Evolutionary conservation across 305 asterid species (phyloP), one percentile per base, ranked within the genome.

Genomic region (Plantago lanceolata): DNA sequence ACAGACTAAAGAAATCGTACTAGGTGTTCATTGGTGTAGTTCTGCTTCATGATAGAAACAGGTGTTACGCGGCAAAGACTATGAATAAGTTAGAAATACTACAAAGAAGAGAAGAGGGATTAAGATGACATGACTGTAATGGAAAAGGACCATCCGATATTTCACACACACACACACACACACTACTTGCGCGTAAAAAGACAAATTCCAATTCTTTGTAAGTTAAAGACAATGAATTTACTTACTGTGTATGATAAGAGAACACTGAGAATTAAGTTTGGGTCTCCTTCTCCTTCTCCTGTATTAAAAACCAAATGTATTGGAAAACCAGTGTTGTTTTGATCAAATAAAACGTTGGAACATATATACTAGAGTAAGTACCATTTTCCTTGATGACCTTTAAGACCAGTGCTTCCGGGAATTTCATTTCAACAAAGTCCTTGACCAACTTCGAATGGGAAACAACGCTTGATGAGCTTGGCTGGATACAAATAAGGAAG

Each of bases 331-430:
- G 17, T 16, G 48, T 52, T 52, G 58, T 33, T 59, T 60, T 64
- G 59, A 62, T 48, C 8, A 57, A 59, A 51, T 3, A 48, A 68
- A 18, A 31, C 47, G 35, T 68, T 33, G 40, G 40, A 51, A 44
- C 65, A 68, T 49, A 58, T 29, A 57, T 0, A 43, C 26, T 17
- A 53, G 47, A 54, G 53, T 35, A 47, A 11, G 47, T 84, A 92
- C 97, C 99, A 75, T 73, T 85, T 82, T 93, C 95, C 62, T 82
- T 84, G 28, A 93, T 81, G 50, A 93, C 96, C 74, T 81, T 85
- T 35, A 63, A 69, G 44, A 90, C 93, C 83, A 88, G 57, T 64
- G 78, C 80, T 50, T 83, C 88, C 2, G 95, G 26, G 74, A 90
- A 90, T 33, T 97, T 96, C 99, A 93, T 93, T 11, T 76, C 82